phyloP scores from a whole-genome alignment of 148 eudicot species.

The Rhododendron molle region DNA sequence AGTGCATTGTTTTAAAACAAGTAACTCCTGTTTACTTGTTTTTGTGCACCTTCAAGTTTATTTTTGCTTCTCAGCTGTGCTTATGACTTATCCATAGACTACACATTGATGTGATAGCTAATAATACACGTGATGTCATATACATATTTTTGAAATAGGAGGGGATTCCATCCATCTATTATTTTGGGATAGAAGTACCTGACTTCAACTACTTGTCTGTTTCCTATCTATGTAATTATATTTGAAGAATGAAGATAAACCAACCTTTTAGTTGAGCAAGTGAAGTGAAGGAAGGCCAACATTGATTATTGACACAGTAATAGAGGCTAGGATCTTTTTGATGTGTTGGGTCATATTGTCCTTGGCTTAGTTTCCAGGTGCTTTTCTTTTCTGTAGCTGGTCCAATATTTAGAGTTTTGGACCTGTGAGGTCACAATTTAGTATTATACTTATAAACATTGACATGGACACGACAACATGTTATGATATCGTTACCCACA shows the following conservation, averaged over 20 bases:
- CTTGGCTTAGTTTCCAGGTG: background rate
- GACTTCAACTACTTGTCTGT: background rate
- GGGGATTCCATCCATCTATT: background rate
- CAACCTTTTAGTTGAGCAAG: background rate
- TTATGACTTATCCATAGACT: background rate
- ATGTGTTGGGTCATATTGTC: background rate
- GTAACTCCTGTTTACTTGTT: background rate
- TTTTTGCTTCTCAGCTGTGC: background rate
- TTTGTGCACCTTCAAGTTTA: background rate
- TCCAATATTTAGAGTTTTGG: background rate
- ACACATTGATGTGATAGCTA: background rate
- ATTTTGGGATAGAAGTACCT: background rate
- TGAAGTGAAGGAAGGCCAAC: background rate
- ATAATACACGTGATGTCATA: background rate
- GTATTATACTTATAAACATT: background rate
- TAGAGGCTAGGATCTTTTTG: background rate
- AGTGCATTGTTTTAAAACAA: background rate
- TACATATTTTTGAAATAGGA: background rate
- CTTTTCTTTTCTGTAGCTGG: background rate
- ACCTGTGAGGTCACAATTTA: background rate
- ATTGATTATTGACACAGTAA: background rate
- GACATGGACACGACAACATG: background rate
- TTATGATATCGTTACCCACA: background rate
- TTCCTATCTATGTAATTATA: background rate
- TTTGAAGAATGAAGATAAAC: background rate